phyloP scores from a whole-genome alignment of 2,329 filamentous ascomycete species.

The Colletotrichum sp. region DNA sequence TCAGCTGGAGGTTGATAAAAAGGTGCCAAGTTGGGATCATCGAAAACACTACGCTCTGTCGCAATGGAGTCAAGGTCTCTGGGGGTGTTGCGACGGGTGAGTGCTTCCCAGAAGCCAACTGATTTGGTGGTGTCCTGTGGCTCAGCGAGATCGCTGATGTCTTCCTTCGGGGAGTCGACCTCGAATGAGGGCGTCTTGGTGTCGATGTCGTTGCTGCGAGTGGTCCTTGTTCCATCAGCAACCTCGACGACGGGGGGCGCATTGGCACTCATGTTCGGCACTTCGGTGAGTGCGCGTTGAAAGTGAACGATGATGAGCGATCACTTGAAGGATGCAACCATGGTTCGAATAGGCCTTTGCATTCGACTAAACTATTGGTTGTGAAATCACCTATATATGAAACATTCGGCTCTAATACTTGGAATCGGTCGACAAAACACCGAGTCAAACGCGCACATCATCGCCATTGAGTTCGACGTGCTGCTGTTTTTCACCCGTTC shows the following conservation, averaged over 20 bases:
- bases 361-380: background rate
- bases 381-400: background rate
- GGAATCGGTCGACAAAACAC: background rate
- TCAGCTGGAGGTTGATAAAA: background rate
- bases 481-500: background rate
- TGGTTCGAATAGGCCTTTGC: background rate
- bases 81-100: background rate
- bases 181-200: background rate
- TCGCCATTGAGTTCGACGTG: background rate
- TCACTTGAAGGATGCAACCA: background rate
- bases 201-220: background rate
- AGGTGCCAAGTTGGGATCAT: background rate
- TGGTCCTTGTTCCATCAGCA: background rate
- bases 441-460: background rate
- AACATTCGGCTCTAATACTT: background rate
- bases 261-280: background rate
- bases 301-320: rapidly evolving
- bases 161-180: background rate
- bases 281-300: background rate
- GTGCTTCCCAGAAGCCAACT: background rate
- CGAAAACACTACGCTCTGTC: background rate
- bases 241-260: background rate
- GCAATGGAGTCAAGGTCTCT: constrained; percentile 28
- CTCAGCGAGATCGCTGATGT: background rate
- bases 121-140: background rate